phyloP scores from a whole-genome alignment of 768 basidiomycete genomes.

The Favolaschia claudopus region DNA sequence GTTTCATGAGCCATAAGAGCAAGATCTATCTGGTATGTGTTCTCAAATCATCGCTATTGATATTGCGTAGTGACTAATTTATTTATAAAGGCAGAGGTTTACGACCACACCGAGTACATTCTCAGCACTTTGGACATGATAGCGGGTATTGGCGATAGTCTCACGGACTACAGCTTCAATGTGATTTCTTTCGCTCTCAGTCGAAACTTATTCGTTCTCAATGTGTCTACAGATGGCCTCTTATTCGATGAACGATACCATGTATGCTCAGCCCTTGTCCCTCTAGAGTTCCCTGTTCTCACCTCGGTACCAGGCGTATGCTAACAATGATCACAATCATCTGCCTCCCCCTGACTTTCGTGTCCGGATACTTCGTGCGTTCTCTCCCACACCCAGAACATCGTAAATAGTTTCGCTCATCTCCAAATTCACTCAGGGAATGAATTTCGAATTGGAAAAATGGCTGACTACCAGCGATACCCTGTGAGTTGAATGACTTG shows the following conservation, averaged over 20 bases:
- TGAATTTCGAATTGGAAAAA: constrained; percentile 64
- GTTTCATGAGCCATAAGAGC: constrained; percentile 67
- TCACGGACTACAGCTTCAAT: constrained; percentile 78
- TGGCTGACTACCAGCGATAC: constrained; percentile 45
- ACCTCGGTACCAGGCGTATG: constrained; percentile 53
- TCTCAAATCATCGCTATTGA: not conserved
- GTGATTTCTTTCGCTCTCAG: constrained; percentile 41
- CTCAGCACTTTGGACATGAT: constrained; percentile 74
- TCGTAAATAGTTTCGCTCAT: not conserved
- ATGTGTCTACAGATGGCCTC: constrained; percentile 55
- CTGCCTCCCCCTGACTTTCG: constrained; percentile 72
- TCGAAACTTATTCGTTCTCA: not conserved
- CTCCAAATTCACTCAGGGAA: constrained; percentile 52
- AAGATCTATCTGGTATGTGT: constrained; percentile 68
- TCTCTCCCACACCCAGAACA: not conserved
- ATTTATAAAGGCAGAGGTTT: constrained; percentile 65
- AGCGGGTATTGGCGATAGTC: constrained; percentile 66
- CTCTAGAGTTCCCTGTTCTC: not conserved
- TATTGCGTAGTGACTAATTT: not conserved
- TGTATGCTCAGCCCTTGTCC: constrained; percentile 44
- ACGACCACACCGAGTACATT: constrained; percentile 76
- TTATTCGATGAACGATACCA: constrained; percentile 72
- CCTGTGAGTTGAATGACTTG: constrained; percentile 41
- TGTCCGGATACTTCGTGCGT: constrained; percentile 79
- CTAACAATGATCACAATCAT: constrained; percentile 74